Conservation (phyloP, 139 green algal genomes). For the Edaphochlamys debaryana region DNA sequence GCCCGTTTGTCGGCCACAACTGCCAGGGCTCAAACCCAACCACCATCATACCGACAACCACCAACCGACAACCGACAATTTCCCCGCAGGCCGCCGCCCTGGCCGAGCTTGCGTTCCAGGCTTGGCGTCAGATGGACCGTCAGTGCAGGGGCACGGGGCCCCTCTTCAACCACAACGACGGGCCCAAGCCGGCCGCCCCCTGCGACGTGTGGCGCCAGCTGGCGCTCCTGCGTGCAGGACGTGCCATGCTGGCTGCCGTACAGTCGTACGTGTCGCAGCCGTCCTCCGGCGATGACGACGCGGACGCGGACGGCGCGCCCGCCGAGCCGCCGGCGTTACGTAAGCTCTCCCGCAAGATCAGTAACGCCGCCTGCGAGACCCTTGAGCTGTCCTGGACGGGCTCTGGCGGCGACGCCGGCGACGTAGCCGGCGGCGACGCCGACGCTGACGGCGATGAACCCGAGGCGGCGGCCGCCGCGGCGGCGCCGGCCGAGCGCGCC, state of each 20-base stretch:
- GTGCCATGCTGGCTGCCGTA: constrained; percentile 1
- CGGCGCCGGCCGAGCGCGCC: not conserved
- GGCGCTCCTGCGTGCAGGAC: constrained; percentile 14
- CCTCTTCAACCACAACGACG: not conserved
- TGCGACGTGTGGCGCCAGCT: constrained; percentile 32
- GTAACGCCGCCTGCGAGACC: not conserved
- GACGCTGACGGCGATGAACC: not conserved
- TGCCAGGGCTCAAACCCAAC: too few species aligned
- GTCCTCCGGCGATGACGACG: not conserved
- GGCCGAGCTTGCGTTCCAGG: not conserved
- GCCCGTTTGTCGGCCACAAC: too few species aligned
- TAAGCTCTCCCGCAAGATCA: constrained; percentile 1
- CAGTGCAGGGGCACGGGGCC: constrained; percentile 31
- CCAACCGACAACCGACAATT: too few species aligned
- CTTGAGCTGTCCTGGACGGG: constrained; percentile 22
- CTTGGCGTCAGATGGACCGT: not conserved
- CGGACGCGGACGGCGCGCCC: not conserved
- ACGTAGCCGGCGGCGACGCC: not conserved
- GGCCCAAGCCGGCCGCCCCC: constrained; percentile 3
- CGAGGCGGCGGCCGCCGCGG: not conserved
- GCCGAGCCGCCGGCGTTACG: not conserved
- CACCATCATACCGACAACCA: too few species aligned
- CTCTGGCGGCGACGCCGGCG: not conserved
- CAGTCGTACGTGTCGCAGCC: not conserved
- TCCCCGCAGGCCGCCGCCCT: constrained; percentile 7